These are phyloP conservation scores for Clarireedia hainanense DNA, from an alignment of 2,329 filamentous ascomycete genomes.

Conservation along the genomic window DNA sequence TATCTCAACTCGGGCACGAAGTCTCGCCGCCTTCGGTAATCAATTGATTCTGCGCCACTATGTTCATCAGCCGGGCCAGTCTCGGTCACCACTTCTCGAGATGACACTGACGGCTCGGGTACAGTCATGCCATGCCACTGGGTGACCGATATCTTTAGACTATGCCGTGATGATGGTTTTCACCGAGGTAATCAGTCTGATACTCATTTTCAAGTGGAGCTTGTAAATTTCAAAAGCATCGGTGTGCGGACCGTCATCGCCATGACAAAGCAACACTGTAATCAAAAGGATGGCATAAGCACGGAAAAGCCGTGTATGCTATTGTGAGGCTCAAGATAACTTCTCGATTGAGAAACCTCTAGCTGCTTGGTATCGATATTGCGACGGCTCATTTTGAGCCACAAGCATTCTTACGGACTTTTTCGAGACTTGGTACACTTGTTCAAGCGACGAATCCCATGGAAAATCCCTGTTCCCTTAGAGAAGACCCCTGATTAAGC, in stretches of 20 bases:
- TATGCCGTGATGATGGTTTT: not conserved
- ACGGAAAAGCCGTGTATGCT: not conserved
- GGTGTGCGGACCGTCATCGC: not conserved
- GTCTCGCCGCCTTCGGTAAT: too few relatives aligned
- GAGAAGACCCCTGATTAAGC: not conserved
- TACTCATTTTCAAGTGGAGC: not conserved
- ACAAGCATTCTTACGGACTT: not conserved
- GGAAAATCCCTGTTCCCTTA: not conserved
- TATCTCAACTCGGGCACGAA: too few relatives aligned
- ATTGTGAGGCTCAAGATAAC: not conserved
- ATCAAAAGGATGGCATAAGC: not conserved
- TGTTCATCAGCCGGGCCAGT: not conserved
- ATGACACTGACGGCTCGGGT: not conserved
- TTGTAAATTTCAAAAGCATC: not conserved
- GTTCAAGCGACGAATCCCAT: not conserved
- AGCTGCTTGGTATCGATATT: not conserved
- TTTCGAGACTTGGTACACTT: not conserved
- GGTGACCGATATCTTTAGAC: not conserved
- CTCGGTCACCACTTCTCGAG: not conserved
- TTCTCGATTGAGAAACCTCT: not conserved
- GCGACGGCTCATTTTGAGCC: not conserved
- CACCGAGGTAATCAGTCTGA: not conserved
- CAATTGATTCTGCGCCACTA: too few relatives aligned
- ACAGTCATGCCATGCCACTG: conserved; percentile 1
- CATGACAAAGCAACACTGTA: not conserved